A percentile compares a stretch with the other conserved stretches of the same genome.
Conservation (phyloP, 2,329 filamentous ascomycete genomes). For the Talaromyces sp. region DNA sequence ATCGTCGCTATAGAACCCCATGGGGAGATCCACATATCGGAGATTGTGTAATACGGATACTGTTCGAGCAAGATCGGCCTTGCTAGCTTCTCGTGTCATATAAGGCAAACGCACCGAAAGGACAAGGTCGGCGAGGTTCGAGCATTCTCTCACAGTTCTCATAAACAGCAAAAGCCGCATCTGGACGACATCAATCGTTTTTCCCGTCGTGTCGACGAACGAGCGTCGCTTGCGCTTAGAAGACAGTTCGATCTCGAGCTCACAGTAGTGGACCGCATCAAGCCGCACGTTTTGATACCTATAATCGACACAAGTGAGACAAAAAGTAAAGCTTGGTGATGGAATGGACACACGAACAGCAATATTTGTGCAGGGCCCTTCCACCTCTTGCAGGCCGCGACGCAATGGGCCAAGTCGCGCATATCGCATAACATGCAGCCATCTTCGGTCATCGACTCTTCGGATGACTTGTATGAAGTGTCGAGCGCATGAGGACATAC, state of each 20-base stretch:
- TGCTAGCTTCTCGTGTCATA: conserved; percentile 85
- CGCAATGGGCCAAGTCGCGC: conserved; percentile 77
- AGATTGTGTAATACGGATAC: conserved; percentile 80
- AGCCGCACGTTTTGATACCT: conserved; percentile 89
- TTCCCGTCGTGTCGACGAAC: conserved; percentile 68
- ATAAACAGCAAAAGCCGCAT: conserved; percentile 72
- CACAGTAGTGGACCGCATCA: conserved; percentile 91
- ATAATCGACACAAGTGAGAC: conserved; percentile 6
- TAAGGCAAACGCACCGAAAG: conserved; percentile 83
- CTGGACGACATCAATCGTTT: conserved; percentile 73
- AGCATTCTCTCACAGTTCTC: conserved; percentile 73
- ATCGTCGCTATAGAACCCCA: conserved; percentile 81
- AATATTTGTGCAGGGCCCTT: conserved; percentile 49
- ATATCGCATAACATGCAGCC: conserved; percentile 91
- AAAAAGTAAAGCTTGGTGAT: background rate
- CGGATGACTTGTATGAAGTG: conserved; percentile 72
- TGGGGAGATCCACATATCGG: conserved; percentile 83
- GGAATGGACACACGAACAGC: conserved; percentile 51
- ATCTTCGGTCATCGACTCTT: conserved; percentile 70
- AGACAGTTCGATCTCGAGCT: conserved; percentile 72
- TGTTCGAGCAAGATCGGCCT: conserved; percentile 76
- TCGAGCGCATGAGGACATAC: conserved; percentile 81
- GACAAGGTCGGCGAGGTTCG: conserved; percentile 63
- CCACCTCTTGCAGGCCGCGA: conserved; percentile 70
- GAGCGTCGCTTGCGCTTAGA: conserved; percentile 71